Conservation (phyloP, 2,329 filamentous ascomycete species). For the Colletotrichum navitas region DNA sequence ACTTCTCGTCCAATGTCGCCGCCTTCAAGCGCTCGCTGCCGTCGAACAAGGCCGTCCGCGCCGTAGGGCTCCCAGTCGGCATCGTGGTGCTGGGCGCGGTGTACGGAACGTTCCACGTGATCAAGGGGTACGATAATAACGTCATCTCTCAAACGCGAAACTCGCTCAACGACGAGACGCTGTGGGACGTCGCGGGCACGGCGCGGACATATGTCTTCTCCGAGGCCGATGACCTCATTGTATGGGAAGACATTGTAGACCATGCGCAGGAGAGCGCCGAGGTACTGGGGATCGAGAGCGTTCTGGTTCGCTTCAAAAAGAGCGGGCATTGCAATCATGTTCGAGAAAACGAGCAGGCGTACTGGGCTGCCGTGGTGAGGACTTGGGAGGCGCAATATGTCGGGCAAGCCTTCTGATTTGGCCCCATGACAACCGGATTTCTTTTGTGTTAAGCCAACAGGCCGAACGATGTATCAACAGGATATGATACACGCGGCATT, state of each 20-base stretch:
- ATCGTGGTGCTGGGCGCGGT: constrained; percentile 3
- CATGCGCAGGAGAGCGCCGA: constrained; percentile 4
- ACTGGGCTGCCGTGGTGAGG: constrained; percentile 4
- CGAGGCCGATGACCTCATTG: constrained; percentile 12
- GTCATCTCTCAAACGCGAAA: constrained; percentile 4
- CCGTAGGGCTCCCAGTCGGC: not conserved
- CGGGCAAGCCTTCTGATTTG: not conserved
- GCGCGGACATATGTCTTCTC: constrained; percentile 7
- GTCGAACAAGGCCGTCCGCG: constrained; percentile 3
- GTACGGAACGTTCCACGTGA: not conserved
- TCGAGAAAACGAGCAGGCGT: constrained; percentile 2
- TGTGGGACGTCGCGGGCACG: not conserved
- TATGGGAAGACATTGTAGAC: not conserved
- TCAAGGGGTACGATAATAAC: constrained; percentile 9
- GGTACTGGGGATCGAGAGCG: not conserved
- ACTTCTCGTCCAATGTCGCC: constrained; percentile 12
- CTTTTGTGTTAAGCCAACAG: not conserved
- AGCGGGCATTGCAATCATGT: constrained; percentile 8
- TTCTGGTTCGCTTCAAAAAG: not conserved
- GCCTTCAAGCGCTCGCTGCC: constrained; percentile 21
- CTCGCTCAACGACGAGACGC: constrained; percentile 4
- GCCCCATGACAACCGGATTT: not conserved
- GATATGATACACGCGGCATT: not conserved
- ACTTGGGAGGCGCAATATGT: constrained; percentile 7
- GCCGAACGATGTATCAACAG: not conserved